phyloP scores from a whole-genome alignment of 2,329 filamentous ascomycete genomes.

The Phialocephala sp. region DNA sequence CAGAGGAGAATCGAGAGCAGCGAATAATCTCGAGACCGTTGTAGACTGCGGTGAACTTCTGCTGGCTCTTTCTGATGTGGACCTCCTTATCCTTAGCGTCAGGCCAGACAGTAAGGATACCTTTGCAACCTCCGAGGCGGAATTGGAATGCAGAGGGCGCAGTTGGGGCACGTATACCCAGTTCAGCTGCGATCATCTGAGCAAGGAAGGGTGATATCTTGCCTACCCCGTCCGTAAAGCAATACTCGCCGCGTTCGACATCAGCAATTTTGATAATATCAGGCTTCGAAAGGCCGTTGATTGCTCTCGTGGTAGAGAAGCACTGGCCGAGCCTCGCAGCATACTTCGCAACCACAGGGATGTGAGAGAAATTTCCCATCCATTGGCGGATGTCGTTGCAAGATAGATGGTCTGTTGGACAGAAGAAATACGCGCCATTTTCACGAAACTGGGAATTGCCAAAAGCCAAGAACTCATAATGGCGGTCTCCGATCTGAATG shows the following conservation, averaged over 20 bases:
- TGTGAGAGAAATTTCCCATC: slow-evolving; percentile 87
- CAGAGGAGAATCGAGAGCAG: slow-evolving; percentile 75
- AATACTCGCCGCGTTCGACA: slow-evolving; percentile 60
- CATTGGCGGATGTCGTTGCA: slow-evolving; percentile 79
- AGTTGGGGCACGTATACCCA: slow-evolving; percentile 63
- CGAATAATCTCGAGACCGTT: slow-evolving; percentile 85
- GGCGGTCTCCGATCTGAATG: slow-evolving; percentile 79
- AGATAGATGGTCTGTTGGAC: slow-evolving; percentile 67
- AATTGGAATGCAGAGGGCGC: slow-evolving; percentile 89
- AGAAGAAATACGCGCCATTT: slow-evolving; percentile 92
- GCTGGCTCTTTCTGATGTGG: slow-evolving; percentile 81
- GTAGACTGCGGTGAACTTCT: slow-evolving; percentile 79
- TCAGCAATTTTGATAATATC: slow-evolving; percentile 67
- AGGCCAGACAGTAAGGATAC: slow-evolving; percentile 79
- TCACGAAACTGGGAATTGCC: slow-evolving; percentile 96
- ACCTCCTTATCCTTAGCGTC: slow-evolving; percentile 71
- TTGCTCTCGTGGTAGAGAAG: slow-evolving; percentile 88
- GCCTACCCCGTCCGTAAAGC: slow-evolving; percentile 91
- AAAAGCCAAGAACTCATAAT: slow-evolving; percentile 90
- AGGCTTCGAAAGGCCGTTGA: slow-evolving; percentile 65
- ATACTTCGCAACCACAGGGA: slow-evolving; percentile 85
- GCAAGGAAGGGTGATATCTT: slow-evolving; percentile 86
- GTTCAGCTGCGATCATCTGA: slow-evolving; percentile 72
- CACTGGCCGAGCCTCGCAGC: slow-evolving; percentile 91
- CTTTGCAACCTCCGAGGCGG: slow-evolving; percentile 90